These are phyloP conservation scores for Zygosaccharomyces lentus DNA, from an alignment of 805 yeast species.

Conservation along the genomic window DNA sequence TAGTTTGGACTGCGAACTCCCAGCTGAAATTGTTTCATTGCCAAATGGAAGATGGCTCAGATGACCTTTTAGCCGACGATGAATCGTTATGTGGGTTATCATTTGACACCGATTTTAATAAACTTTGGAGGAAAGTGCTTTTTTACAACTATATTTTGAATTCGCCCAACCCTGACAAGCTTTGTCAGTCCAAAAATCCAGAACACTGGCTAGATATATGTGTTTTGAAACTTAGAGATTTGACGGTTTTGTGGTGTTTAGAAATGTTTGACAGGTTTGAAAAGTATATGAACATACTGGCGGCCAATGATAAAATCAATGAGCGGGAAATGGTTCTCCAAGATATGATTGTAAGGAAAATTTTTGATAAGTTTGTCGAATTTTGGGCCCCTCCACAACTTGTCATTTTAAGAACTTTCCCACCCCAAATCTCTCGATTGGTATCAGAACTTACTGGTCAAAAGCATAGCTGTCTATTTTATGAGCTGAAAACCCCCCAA, in stretches of 20 bases:
- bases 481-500: conserved; percentile 3
- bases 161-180: conserved; percentile 17
- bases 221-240: conserved; percentile 33
- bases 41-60: conserved; percentile 25
- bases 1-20: conserved; percentile 23
- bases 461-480: conserved; percentile 14
- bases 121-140: conserved; percentile 27
- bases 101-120: conserved; percentile 20
- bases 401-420: conserved; percentile 44
- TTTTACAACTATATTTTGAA: conserved; percentile 27
- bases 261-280: conserved; percentile 23
- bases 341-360: conserved; percentile 17
- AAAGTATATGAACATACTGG: conserved; percentile 11
- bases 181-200: conserved; percentile 26
- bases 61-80: conserved; percentile 14
- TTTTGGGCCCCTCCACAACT: conserved; percentile 57
- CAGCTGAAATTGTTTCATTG: conserved; percentile 22
- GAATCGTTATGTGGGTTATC: conserved; percentile 19
- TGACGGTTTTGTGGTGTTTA: conserved; percentile 31
- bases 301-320: neutral
- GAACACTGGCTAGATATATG: conserved; percentile 25
- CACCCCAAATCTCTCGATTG: conserved; percentile 33
- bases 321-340: conserved; percentile 13
- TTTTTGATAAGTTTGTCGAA: conserved; percentile 42
- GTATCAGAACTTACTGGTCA: conserved; percentile 15